phyloP scores from a whole-genome alignment of 2,329 filamentous ascomycete species.

The Neofusicoccum kwambonambiense region DNA sequence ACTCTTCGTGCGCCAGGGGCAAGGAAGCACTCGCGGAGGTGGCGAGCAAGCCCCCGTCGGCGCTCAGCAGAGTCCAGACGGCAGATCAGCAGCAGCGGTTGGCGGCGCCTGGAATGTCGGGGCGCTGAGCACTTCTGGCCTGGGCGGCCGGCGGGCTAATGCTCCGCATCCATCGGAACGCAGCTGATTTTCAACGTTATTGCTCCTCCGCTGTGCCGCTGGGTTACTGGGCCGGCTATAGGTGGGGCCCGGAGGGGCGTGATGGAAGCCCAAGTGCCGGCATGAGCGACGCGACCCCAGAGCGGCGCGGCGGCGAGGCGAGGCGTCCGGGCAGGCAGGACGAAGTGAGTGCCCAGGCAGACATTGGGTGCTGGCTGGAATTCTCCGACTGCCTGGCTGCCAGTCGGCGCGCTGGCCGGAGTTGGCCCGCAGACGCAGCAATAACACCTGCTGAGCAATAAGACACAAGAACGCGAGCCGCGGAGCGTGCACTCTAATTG shows the following conservation, averaged over 20 bases:
- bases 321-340: neutral
- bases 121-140: too few relatives aligned
- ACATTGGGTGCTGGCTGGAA: neutral
- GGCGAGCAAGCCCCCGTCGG: neutral
- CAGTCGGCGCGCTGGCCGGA: neutral
- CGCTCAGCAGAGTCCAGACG: neutral
- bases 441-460: neutral
- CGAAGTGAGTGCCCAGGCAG: neutral
- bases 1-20: too few relatives aligned
- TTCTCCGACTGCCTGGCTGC: neutral
- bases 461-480: neutral
- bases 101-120: neutral
- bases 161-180: neutral
- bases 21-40: neutral
- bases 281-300: neutral
- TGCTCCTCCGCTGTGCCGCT: neutral
- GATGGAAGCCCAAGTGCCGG: neutral
- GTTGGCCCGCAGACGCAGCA: neutral
- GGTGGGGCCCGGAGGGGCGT: neutral
- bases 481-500: neutral
- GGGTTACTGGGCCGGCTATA: neutral
- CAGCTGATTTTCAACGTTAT: neutral
- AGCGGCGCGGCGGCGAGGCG: neutral
- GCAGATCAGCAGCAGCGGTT: constrained; percentile 8
- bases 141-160: neutral